Percentiles rank a stretch among this genome's conserved stretches.
phyloP scores from a whole-genome alignment of 805 yeast species.

The Wickerhamiella alocasiicola region DNA sequence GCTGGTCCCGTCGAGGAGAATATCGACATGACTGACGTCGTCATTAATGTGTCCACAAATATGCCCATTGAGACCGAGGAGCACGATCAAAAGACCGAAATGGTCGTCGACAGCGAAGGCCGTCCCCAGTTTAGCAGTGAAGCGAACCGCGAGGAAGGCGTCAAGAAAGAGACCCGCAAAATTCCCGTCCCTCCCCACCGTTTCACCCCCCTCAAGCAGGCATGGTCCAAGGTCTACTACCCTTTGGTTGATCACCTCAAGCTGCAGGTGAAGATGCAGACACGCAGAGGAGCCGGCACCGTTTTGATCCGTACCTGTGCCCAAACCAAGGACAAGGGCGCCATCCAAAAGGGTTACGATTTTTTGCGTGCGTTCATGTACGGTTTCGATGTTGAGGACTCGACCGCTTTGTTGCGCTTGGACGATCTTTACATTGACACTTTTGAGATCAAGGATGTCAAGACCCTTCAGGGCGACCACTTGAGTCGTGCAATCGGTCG shows the following conservation, averaged over 20 bases:
- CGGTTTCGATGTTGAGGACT: constrained; percentile 95
- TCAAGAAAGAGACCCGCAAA: constrained; percentile 75
- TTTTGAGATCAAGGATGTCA: constrained; percentile 92
- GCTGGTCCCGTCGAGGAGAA: constrained; percentile 15
- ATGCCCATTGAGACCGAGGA: constrained; percentile 19
- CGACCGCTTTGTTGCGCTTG: constrained; percentile 83
- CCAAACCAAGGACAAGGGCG: constrained; percentile 79
- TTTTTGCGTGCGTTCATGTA: constrained; percentile 88
- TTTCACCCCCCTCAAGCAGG: constrained; percentile 80
- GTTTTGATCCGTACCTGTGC: constrained; percentile 80
- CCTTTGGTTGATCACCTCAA: constrained; percentile 92
- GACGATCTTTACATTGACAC: constrained; percentile 96
- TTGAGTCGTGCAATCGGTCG: constrained; percentile 97
- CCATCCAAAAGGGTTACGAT: constrained; percentile 96
- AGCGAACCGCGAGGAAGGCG: constrained; percentile 45
- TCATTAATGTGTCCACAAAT: constrained; percentile 36
- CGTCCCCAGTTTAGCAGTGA: constrained; percentile 80
- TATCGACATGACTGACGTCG: constrained; percentile 30
- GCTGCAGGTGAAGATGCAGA: constrained; percentile 91
- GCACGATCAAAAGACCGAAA: constrained; percentile 20
- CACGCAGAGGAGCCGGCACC: constrained; percentile 36
- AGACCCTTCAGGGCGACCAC: constrained; percentile 91
- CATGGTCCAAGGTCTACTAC: constrained; percentile 91
- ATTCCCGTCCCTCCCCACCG: constrained; percentile 95
- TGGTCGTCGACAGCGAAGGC: constrained; percentile 74